Conservation (phyloP, 106 monocot genomes). For the Alisma plantagoaquatica region DNA sequence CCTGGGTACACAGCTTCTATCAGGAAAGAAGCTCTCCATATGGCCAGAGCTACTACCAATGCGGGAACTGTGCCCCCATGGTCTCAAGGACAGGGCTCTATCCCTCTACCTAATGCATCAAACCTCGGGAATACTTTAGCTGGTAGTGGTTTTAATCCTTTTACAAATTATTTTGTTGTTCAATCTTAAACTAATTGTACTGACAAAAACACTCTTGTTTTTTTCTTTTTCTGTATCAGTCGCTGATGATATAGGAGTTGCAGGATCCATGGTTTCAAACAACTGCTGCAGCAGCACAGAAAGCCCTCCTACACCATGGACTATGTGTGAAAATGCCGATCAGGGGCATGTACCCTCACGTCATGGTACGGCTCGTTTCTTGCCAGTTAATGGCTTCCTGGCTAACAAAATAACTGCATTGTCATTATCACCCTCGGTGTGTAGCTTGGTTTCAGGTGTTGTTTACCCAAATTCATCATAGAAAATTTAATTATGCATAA, state of each 20-base stretch:
- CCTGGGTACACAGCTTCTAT: slow-evolving; percentile 28
- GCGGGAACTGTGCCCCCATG: slow-evolving; percentile 43
- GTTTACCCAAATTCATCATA: too few species aligned
- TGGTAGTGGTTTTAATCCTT: too few species aligned
- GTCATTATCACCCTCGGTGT: too few species aligned
- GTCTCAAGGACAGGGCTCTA: slow-evolving; percentile 37
- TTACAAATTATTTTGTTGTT: too few species aligned
- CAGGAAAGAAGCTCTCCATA: slow-evolving; percentile 40
- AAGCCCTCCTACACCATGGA: slow-evolving; percentile 33
- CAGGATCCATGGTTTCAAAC: slow-evolving; percentile 24
- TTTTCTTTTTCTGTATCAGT: too few species aligned
- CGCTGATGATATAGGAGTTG: slow-evolving; percentile 48
- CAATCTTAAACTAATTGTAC: too few species aligned
- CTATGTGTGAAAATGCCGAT: slow-evolving; percentile 39
- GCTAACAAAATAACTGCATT: too few species aligned
- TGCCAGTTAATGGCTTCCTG: too few species aligned
- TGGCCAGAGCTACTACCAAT: slow-evolving; percentile 30
- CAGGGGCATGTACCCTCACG: slow-evolving; percentile 48
- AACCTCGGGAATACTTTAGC: slow-evolving; percentile 30
- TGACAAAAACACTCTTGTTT: too few species aligned
- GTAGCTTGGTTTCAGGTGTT: too few species aligned
- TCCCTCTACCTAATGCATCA: slow-evolving; percentile 28
- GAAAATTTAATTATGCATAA: too few species aligned
- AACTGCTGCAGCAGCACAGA: slow-evolving; percentile 59
- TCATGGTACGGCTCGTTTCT: too few species aligned